These are phyloP conservation scores for Pyrus betulifolia DNA, from an alignment of 306 rosid species.

Conservation along the genomic window DNA sequence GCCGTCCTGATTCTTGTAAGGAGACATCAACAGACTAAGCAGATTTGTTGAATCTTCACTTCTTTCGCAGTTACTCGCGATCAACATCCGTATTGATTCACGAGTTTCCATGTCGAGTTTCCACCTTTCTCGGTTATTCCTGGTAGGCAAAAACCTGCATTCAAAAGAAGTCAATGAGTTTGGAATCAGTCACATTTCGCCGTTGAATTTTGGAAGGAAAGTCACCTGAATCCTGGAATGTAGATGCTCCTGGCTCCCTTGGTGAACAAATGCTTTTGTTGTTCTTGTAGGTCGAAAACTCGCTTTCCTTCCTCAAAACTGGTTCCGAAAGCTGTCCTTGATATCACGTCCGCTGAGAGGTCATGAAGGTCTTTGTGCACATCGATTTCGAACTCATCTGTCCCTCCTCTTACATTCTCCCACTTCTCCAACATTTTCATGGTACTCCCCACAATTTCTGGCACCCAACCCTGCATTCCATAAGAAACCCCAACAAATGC, in stretches of 20 bases:
- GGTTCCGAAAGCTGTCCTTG: conserved; percentile 76
- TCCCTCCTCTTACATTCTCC: conserved; percentile 42
- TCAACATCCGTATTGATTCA: conserved; percentile 42
- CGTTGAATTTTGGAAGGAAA: not conserved
- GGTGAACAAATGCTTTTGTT: conserved; percentile 49
- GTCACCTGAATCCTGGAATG: conserved; percentile 73
- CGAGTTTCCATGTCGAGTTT: conserved; percentile 57
- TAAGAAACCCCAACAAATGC: too few species aligned
- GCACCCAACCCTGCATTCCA: conserved; percentile 54
- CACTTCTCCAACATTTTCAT: conserved; percentile 45
- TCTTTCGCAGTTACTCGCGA: conserved; percentile 19
- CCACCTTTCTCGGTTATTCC: conserved; percentile 63
- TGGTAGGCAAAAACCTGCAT: conserved; percentile 54
- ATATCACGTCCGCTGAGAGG: conserved; percentile 61
- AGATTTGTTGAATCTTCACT: conserved; percentile 37
- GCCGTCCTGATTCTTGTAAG: conserved; percentile 53
- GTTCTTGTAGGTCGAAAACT: conserved; percentile 58
- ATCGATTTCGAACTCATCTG: conserved; percentile 57
- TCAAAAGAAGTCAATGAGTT: not conserved
- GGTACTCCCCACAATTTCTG: conserved; percentile 52
- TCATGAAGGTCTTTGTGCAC: conserved; percentile 43
- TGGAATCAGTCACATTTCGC: not conserved
- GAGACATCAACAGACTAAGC: conserved; percentile 39
- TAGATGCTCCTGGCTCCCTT: conserved; percentile 45
- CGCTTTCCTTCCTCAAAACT: conserved; percentile 60